phyloP scores from a whole-genome alignment of 1,139 yeast species.

The Diutina siamensis region DNA sequence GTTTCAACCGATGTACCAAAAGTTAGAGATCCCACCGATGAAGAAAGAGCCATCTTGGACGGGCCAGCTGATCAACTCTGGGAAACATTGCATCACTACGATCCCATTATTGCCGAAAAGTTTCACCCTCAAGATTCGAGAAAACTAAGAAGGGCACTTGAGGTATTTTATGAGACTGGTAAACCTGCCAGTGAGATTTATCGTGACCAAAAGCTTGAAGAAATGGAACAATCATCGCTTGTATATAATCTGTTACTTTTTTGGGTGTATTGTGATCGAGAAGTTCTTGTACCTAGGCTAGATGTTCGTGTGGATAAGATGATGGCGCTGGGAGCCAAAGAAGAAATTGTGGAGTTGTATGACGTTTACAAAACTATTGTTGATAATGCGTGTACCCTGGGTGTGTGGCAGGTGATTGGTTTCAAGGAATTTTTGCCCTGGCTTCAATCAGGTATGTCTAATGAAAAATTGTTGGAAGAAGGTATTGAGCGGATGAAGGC shows the following conservation, averaged over 20 bases:
- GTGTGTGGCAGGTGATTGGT: slow-evolving; percentile 94
- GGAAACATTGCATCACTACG: slow-evolving; percentile 36
- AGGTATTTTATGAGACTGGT: slow-evolving; percentile 61
- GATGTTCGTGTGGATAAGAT: slow-evolving; percentile 76
- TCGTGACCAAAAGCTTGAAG: slow-evolving; percentile 41
- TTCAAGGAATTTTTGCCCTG: slow-evolving; percentile 88
- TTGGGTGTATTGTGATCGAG: slow-evolving; percentile 76
- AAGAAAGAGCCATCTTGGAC: slow-evolving; percentile 40
- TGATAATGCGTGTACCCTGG: slow-evolving; percentile 45
- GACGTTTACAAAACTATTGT: slow-evolving; percentile 20
- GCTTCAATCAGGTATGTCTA: slow-evolving; percentile 24
- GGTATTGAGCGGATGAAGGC: slow-evolving; percentile 72
- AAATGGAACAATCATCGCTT: slow-evolving; percentile 34
- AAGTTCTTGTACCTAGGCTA: slow-evolving; percentile 46
- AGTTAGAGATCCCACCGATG: slow-evolving; percentile 17
- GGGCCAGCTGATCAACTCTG: slow-evolving; percentile 45
- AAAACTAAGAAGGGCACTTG: slow-evolving; percentile 69
- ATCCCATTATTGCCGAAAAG: slow-evolving; percentile 65
- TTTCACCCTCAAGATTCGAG: slow-evolving; percentile 89
- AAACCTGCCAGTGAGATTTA: slow-evolving; percentile 62
- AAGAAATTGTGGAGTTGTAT: slow-evolving; percentile 55
- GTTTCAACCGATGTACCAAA: slow-evolving; percentile 19
- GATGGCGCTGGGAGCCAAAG: slow-evolving; percentile 58
- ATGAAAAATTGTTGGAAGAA: slow-evolving; percentile 17
- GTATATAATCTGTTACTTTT: slow-evolving; percentile 59